Evolutionary conservation across 768 basidiomycete species (phyloP).

Genomic region (Myochromella boudieri): DNA sequence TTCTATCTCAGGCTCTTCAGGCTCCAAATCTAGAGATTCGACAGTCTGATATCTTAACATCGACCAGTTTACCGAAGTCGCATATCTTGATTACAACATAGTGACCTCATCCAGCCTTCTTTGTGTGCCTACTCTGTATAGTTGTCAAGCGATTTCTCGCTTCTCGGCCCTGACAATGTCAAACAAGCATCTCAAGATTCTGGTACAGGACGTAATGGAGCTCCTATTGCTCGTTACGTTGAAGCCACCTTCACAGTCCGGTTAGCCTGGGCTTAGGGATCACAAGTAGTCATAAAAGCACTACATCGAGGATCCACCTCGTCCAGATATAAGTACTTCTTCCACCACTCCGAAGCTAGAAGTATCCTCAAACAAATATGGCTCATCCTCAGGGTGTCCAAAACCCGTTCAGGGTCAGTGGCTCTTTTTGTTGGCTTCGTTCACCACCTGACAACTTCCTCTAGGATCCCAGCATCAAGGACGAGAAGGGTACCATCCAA

Average conservation of each 20-base stretch:
- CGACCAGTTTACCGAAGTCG: background rate
- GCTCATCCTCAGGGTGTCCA: slow-evolving; percentile 1
- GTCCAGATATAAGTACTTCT: background rate
- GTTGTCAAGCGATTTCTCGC: slow-evolving; percentile 1
- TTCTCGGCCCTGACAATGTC: no score
- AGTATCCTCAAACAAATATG: background rate
- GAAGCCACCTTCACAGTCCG: slow-evolving; percentile 4
- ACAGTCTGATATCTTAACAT: background rate
- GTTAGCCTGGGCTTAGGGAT: slow-evolving; percentile 14
- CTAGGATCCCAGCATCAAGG: slow-evolving; percentile 6
- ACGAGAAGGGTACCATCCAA: slow-evolving; percentile 2
- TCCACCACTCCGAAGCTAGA: background rate
- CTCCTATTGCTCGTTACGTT: background rate
- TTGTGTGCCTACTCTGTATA: no score
- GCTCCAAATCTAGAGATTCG: background rate
- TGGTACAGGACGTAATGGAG: slow-evolving; percentile 1
- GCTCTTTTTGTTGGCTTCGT: background rate
- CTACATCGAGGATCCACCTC: slow-evolving; percentile 1
- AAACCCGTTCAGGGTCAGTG: slow-evolving; percentile 7
- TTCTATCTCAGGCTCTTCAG: no score
- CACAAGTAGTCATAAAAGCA: slow-evolving; percentile 41
- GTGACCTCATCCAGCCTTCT: background rate
- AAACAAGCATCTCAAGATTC: no score
- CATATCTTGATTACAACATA: background rate
- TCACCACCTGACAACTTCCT: background rate